Percentiles rank a stretch among this genome's conserved stretches.
Conservation (phyloP, 495 filamentous ascomycete genomes). For the Daldinia bambusicola region DNA sequence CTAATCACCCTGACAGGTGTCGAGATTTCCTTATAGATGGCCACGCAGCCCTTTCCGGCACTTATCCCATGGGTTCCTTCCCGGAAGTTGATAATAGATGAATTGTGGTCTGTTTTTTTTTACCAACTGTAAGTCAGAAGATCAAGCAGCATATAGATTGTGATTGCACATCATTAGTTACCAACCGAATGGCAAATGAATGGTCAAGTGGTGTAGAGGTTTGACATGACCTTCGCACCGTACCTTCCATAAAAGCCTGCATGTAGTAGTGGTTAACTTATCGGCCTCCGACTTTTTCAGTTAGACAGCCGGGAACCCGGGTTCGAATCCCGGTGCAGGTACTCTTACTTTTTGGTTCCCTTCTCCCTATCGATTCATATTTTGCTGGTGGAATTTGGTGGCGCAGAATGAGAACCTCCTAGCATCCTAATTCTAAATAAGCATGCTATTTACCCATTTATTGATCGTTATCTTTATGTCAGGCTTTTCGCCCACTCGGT, state of each 20-base stretch:
- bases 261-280: constrained; percentile 48
- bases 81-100: not conserved
- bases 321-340: constrained; percentile 45
- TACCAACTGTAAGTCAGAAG: not conserved
- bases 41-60: not conserved
- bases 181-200: not conserved
- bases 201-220: not conserved
- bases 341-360: constrained; percentile 20
- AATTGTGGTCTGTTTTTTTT: not conserved
- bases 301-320: constrained; percentile 36
- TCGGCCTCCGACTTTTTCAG: constrained; percentile 31
- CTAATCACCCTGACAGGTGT: not conserved
- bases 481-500: not conserved
- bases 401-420: not conserved
- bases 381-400: not conserved
- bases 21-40: not conserved
- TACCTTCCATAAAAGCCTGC: constrained; percentile 11
- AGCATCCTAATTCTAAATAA: not conserved
- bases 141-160: not conserved
- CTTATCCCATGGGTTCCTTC: constrained; percentile 4
- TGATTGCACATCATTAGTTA: not conserved
- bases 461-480: constrained; percentile 9
- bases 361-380: constrained; percentile 5
- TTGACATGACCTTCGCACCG: not conserved
- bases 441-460: constrained; percentile 19